Percentiles rank a stretch among this genome's conserved stretches.
phyloP scores from a whole-genome alignment of 768 basidiomycete species.

The Mycena chlorophos region DNA sequence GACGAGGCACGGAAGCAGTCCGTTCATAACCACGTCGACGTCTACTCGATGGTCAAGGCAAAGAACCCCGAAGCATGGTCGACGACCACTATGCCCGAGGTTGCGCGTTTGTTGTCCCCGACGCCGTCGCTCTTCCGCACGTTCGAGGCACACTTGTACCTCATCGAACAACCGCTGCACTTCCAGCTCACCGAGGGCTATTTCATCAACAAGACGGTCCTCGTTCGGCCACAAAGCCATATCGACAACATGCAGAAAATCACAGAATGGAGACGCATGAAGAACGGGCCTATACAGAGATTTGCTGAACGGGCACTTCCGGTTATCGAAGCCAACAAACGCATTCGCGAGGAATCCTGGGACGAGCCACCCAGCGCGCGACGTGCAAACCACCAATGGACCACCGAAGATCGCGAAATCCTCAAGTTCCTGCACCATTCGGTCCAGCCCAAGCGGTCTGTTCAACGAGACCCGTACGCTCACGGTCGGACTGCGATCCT shows the following conservation, averaged over 20 bases:
- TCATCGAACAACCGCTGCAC: constrained; percentile 49
- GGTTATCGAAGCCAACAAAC: constrained; percentile 39
- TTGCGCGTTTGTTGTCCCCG: constrained; percentile 44
- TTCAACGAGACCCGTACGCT: constrained; percentile 65
- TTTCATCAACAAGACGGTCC: constrained; percentile 50
- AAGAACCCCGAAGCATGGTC: constrained; percentile 53
- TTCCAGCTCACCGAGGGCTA: constrained; percentile 33
- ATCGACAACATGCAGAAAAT: constrained; percentile 53
- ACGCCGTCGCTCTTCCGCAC: constrained; percentile 35
- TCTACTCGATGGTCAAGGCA: constrained; percentile 50
- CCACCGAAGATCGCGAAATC: constrained; percentile 53
- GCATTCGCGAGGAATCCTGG: constrained; percentile 31
- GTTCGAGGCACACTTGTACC: constrained; percentile 61
- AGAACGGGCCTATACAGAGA: constrained; percentile 39
- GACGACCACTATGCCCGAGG: constrained; percentile 53
- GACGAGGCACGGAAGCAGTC: constrained; percentile 40
- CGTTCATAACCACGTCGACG: constrained; percentile 29
- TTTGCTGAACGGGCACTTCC: constrained; percentile 54
- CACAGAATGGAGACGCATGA: constrained; percentile 44
- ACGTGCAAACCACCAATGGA: constrained; percentile 43
- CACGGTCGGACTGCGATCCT: constrained; percentile 55
- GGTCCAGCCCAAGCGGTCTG: constrained; percentile 45
- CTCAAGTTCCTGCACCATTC: constrained; percentile 59
- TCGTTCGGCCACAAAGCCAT: constrained; percentile 62
- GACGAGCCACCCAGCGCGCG: constrained; percentile 31